Evolutionary conservation across 2,329 filamentous ascomycete species (phyloP), one percentile per base, ranked within the genome.

Genomic region (Aureobasidium subglaciale): DNA sequence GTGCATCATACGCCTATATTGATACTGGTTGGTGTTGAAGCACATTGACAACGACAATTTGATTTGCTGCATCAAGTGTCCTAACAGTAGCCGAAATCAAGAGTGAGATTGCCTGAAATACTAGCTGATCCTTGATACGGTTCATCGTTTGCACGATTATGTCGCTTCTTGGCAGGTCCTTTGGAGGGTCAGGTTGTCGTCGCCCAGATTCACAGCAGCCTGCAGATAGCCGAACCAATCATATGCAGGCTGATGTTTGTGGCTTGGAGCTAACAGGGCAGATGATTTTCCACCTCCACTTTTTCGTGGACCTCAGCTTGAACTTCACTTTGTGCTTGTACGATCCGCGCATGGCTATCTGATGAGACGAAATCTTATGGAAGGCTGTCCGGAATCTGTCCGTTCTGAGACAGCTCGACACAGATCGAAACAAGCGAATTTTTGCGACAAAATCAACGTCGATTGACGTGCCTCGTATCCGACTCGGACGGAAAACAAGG

Each of bases 141-240:
- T 34, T 20, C 43, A n/a, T 35, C 29, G 30, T 52, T 52, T 52
- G 48, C 35, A 52, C 46, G 34, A 50, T 50, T 34, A 38, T 50
- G 34, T 50, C 32, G 46, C 46, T 50, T 29, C 34, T 37, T 38
- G 22, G 46, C 46, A 20, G 13, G 16, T 41, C 16, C 25, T 52
- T 46, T 41, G 48, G 24, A 52, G 48, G 48, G 48, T 52, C 46
- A 50, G 32, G 46, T 50, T 50, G 46, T 50, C 48, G 48, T 52
- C 48, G 48, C 48, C 35, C 48, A 52, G 34, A 52, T 52, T 22
- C 46, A 25, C 32, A 50, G 20, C 13, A 18, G 45, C 18, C 46
- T 50, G 46, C 46, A 52, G 48, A 52, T 52, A 52, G 48, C 48
- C 48, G 48, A 52, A 35, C 48, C 48, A 52, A 52, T 52, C 48